Evolutionary conservation across 1,284 basidiomycete genomes (phyloP), one percentile per base, ranked within the genome.

Genomic region (Microbotryum violaceum): DNA sequence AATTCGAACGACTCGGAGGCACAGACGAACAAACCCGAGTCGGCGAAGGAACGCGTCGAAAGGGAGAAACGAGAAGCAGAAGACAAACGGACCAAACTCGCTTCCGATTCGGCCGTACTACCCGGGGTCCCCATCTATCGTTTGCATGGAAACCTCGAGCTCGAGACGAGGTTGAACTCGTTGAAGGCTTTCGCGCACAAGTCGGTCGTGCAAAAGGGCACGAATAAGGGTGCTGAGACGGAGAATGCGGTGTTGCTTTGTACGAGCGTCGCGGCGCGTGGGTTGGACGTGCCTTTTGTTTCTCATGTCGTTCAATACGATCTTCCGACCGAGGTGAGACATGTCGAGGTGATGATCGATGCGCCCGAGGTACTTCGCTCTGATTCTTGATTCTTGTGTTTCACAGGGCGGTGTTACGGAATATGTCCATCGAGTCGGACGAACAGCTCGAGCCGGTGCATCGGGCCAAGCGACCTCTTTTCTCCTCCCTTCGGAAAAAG

Each of bases 181-280:
- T 79, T 99, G 27, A 85, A 83, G 25, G 84, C 83, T 0, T 99
- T 98, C 74, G 83, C 89, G 1, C 79, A 55, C 20, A 25, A 80
- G 3, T 55, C 61, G 16, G 56, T 56, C 21, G 60, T 49, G 6
- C 51, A 62, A n/a, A 57, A 57, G 33, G 63, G 61, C 20, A 57
- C 55, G 31, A 72, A 75, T 57, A 64, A 70, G 51, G 56, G 69
- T 63, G 47, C 79, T 77, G 64, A 67, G 42, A 68, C 70, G 25
- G 66, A 65, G 37, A 57, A 59, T 47, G 73, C 91, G 1, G 82
- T 98, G 54, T 80, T 99, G 8, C 80, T 98, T 48, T 97, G 93
- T 73, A 99, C 96, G 1, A 94, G 91, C 2, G 92, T 99, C 60
- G 96, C 94, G 1, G 91, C 93, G 37, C 89, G 96, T 73, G 96